Conservation (phyloP, 805 yeast species). For the Candida methanosorbosa region DNA sequence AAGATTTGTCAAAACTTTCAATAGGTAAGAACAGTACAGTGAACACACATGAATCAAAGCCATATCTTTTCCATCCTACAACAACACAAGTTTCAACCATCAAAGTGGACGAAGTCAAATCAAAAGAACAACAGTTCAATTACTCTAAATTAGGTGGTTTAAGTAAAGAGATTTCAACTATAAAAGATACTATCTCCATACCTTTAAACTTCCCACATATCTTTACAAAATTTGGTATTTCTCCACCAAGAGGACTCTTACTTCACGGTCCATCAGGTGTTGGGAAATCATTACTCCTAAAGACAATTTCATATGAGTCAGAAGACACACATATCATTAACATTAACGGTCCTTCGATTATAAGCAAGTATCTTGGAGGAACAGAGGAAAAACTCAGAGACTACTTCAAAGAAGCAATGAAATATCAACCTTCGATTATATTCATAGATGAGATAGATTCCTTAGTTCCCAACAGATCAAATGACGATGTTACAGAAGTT, state of each 20-base stretch:
- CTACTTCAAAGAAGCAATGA: conserved; percentile 75
- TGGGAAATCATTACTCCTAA: conserved; percentile 83
- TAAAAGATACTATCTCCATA: conserved; percentile 63
- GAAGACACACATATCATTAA: conserved; percentile 72
- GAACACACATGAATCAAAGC: conserved; percentile 10
- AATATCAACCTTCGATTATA: conserved; percentile 80
- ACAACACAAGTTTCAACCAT: conserved; percentile 25
- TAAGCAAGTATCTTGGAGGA: conserved; percentile 89
- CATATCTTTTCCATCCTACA: conserved; percentile 18
- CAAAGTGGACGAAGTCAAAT: conserved; percentile 26
- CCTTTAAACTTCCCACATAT: conserved; percentile 74
- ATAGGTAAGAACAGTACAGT: neutral
- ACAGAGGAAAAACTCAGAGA: conserved; percentile 82
- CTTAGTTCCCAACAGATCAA: conserved; percentile 72
- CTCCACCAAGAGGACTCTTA: conserved; percentile 88
- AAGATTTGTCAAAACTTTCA: neutral
- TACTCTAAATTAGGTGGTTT: conserved; percentile 68
- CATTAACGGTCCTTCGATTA: conserved; percentile 86
- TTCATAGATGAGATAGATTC: conserved; percentile 94
- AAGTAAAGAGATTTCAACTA: conserved; percentile 44
- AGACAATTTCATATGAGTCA: conserved; percentile 69
- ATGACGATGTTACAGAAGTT: conserved; percentile 84
- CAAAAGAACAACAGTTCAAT: conserved; percentile 27
- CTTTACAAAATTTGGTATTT: conserved; percentile 76
- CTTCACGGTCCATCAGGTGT: conserved; percentile 98